Base-by-base conservation (phyloP, 768 basidiomycete species). In the Russula emetica region DNA sequence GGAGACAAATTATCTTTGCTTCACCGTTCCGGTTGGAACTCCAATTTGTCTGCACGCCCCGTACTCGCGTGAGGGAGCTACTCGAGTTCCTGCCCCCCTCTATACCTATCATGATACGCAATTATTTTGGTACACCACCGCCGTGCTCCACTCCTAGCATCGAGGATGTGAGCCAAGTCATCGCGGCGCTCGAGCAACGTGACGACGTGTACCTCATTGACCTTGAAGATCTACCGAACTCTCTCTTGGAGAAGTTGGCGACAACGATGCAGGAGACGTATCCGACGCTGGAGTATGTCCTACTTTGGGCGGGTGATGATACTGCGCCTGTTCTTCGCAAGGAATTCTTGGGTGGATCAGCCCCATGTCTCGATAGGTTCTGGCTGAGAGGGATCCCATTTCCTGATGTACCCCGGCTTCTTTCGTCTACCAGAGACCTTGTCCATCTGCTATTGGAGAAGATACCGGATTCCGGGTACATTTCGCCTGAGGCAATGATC, bases 1-100 rank as follows among this genome's bases (percentile, higher is more conserved):
- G 62, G 62, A 44, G 62, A 38, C 5, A 6, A 18, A 11, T 59
- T 36, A 32, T 63, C 16, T 55, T 59, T 32, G 44, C 62, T 14
- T 63, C 57, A 4, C 52, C 62, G 13, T 30, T 22, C 11, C 58
- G 52, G 24, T 22, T 63, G 10, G n/a, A 55, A 10, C 44, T 63
- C 6, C 57, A 28, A 47, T 36, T 63, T 16, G 28, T 54, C 28
- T 63, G 52, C 36, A 59, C 62, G 8, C 22, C 47, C 16, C 30
- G 45, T 7, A 55, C 26, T 2, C 58, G 34, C 1, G 58, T 63
- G 36, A 49, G 52, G 44, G 47, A 49, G 28, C 20, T 52, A 10
- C 22, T 63, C 20, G 59, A 55, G 11, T 49, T 28, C 40, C 34
- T 30, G 14, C 63, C 63, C 1, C 11, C 36, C 13, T 11, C 44